Base-by-base conservation (phyloP, 768 basidiomycete species). In the Asterophora lycoperdoides region DNA sequence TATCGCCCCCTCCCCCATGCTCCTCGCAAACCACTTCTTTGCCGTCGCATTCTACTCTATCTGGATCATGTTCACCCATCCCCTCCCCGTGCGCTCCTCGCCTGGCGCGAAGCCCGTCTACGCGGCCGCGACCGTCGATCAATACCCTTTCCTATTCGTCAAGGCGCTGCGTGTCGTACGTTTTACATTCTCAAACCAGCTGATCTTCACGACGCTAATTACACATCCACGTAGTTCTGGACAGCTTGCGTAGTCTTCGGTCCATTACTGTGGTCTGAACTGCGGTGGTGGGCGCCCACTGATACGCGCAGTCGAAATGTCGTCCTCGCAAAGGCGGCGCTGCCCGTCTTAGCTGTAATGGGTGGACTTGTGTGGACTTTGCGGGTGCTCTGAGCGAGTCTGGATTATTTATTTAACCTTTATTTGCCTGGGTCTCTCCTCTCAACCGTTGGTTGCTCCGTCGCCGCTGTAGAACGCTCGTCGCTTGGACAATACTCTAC, bases 31-130 rank as follows among this genome's bases (percentile, higher is more conserved):
- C 60, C 96, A 98, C 72, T 99, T 99, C 71, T 99, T 95, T 75
- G 71, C 79, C 20, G 96, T 99, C 55, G 96, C 96, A 0, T 79
- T 99, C 56, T 99, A 96, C 69, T 84, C 93, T 1, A 85, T 97
- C 62, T 98, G 85, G 81, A 74, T 87, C 43, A 76, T 96, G 68
- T 93, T 97, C 67, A 85, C 83, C 8, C 81, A 69, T 48, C 67
- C 71, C 32, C 64, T 51, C 7, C 61, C 48, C 8, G 47, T 68
- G 2, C 51, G 34, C 4, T 6, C 64, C 9, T 55, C 62, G 10
- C 39, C 53, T 13, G 30, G 41, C 26, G 54, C 54, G 33, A 79
- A 81, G 50, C 62, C 68, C 5, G 59, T 64, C 8, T 64, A 71
- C 41, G 62, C 62, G 4, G 62, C 54, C 2, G 78, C 88, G 0